Base-by-base conservation (phyloP, 169 alveolate species). In the Cyclospora cayetanensis region DNA sequence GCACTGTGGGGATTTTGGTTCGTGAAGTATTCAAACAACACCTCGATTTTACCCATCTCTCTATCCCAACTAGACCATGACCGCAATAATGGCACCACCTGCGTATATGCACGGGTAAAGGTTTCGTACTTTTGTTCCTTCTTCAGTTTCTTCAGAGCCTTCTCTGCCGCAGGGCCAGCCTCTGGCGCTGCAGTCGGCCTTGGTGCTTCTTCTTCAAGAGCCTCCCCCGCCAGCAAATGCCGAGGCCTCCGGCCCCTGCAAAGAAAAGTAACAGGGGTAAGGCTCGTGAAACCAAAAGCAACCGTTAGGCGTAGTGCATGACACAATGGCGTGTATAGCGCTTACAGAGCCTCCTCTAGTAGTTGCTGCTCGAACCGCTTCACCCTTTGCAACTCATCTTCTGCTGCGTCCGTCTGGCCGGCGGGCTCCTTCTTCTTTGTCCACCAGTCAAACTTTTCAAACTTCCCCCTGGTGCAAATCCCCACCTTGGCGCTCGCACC, bases 401-500 rank as follows among this genome's bases (percentile, higher is more conserved):
- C 89, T 25, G 42, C 82, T 5, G 50, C 93, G 1, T 55, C 72
- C 74, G 20, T 37, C 37, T 77, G 37, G 4, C 50, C 79, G 4
- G 77, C 93, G 20, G 82, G 53, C 1, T 79, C 88, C 35, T 82
- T 72, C 82, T 60, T 72, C 82, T 89, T 89, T 31, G 93, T 89
- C 93, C 93, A 89, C 93, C 93, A 89, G 53, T 89, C 93, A 55
- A 34, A 42, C 89, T 89, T 89, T 39, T 66, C 93, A 27, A 89
- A 89, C 22, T 74, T 89, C 35, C 92, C 92, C 35, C 89, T 18
- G 0, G 93, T 46, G 82, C 84, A 65, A 0, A 89, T 72, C 41
- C 93, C 93, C 31, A 89, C 84, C 82, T 89, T 89, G 27, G 70
- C 82, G 70, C 93, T 89, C 68, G 93, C 93, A 2, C 93, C 93